Conservation (phyloP, 192 early-diverging fungal genomes). For the Rhizophagus sp. region DNA sequence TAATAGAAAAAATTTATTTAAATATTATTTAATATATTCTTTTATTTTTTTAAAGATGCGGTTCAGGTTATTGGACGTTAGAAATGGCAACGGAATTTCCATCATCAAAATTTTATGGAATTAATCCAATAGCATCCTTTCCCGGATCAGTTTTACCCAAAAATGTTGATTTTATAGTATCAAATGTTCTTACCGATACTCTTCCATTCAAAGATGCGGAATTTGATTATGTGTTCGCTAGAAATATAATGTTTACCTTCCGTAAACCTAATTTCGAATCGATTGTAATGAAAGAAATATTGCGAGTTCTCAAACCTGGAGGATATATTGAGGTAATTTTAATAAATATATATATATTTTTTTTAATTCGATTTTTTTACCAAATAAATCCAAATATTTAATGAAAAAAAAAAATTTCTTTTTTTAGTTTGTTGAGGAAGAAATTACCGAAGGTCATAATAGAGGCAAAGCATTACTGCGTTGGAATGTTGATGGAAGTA, state of each 20-base stretch:
- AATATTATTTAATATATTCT: not conserved
- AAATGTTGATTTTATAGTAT: not conserved
- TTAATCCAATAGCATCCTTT: not conserved
- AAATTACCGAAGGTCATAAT: not conserved
- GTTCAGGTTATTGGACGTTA: not conserved
- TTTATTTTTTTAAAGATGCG: not conserved
- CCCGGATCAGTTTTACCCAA: not conserved
- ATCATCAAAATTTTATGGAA: not conserved
- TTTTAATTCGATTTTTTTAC: no score
- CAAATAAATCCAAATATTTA: no score
- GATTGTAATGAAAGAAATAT: not conserved
- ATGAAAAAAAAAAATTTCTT: no score
- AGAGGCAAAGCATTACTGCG: no score
- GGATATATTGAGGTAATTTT: not conserved
- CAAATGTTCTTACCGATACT: not conserved
- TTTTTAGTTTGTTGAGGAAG: not conserved
- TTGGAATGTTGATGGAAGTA: not conserved
- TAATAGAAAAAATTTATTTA: not conserved
- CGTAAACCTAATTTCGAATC: not conserved
- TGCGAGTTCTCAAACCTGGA: not conserved
- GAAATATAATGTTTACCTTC: not conserved
- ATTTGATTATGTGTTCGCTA: not conserved
- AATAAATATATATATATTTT: no score
- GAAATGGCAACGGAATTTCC: not conserved
- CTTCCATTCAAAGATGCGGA: not conserved